phyloP scores from a whole-genome alignment of 129 eudicot species.

The Mikania micrantha region DNA sequence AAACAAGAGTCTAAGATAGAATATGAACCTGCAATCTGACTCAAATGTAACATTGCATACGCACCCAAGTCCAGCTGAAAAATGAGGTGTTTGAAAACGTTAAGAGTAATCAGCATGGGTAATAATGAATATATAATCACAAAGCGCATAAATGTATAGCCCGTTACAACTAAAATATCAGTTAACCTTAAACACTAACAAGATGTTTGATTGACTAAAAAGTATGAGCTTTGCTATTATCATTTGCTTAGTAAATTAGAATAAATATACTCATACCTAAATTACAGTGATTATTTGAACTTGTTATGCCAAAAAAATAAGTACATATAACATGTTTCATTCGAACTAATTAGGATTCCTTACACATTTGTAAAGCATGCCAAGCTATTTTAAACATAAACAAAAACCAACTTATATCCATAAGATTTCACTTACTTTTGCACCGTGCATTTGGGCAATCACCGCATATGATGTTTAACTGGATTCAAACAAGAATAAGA shows the following conservation, averaged over 20 bases:
- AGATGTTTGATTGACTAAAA: not conserved
- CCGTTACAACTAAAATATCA: not conserved
- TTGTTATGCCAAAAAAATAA: not conserved
- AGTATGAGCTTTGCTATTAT: not conserved
- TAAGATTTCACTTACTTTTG: slow-evolving; percentile 45
- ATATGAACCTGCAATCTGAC: slow-evolving; percentile 76
- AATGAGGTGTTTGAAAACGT: not conserved
- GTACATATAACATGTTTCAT: not conserved
- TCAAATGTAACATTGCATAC: slow-evolving; percentile 62
- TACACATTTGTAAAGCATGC: not conserved
- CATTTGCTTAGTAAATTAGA: not conserved
- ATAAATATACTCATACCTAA: not conserved
- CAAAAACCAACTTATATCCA: not conserved
- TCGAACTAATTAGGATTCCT: not conserved
- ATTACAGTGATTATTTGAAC: not conserved
- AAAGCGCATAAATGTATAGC: not conserved
- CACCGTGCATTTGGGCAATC: slow-evolving; percentile 72
- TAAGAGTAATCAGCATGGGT: not conserved
- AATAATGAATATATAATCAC: slow-evolving; percentile 4
- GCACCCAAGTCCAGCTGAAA: slow-evolving; percentile 74
- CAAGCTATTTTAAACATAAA: not conserved
- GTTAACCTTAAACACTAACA: not conserved
- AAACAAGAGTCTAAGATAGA: slow-evolving; percentile 8
- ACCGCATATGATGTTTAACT: slow-evolving; percentile 84
- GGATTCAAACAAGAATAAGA: slow-evolving; percentile 1